Evolutionary conservation across 2,329 filamentous ascomycete species (phyloP), one percentile per base, ranked within the genome.

Genomic region (Nemania abortiva): DNA sequence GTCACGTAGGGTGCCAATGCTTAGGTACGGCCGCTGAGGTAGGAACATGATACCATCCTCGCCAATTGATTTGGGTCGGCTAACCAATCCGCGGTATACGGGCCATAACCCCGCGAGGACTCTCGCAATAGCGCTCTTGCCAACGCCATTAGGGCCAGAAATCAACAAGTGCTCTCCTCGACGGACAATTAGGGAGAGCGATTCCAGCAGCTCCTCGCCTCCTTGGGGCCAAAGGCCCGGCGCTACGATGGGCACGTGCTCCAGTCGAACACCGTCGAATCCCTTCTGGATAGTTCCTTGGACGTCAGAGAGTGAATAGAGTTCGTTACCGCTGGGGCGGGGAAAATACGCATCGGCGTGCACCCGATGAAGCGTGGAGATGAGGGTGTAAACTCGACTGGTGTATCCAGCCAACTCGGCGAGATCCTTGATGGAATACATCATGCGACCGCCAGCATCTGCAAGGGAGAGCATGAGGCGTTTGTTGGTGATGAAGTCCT

Each of bases 401-500:
- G 96, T 99, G 82, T 98, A 97, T 24, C 96, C 96, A 5, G 96
- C 96, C 39, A 99, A 86, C 79, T 99, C 96, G 1, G 95, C 95
- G 42, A 99, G 88, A 77, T 99, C 97, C 82, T 99, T 99, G 85
- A 99, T 97, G 70, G 93, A 96, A 84, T 99, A 99, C 96, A 99
- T 99, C 94, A 99, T 98, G 55, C 96, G 89, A 29, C 95, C 95
- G 68, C 96, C 96, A 1, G 96, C 96, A 81, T 99, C 96, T 10
- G 96, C 96, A 45, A 99, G 88, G 18, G 95, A 98, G 37, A 99
- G 88, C 96, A 99, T 98, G 47, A 99, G 90, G 4, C 96, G 90
- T 81, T 99, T 98, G 83, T 99, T 99, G 13, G 96, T 99, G 81
- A 99, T 98, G 82, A 99, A 99, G 39, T 97, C 94, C 83, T 97